phyloP scores from a whole-genome alignment of 2,329 filamentous ascomycete species.

The Trichoderma sp. region DNA sequence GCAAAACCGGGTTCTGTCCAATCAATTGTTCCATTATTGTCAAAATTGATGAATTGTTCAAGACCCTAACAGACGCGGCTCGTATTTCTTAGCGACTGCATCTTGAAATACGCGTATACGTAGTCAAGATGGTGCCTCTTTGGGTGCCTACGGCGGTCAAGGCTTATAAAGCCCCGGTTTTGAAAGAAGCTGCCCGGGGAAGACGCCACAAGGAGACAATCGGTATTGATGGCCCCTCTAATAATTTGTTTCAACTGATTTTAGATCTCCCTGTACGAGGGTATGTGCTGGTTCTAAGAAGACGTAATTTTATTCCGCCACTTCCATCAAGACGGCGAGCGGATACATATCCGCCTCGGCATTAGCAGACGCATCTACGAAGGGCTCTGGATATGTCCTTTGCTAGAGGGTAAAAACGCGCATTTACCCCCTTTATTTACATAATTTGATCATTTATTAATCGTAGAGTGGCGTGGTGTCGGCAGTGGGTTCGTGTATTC shows the following conservation, averaged over 20 bases:
- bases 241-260: neutral
- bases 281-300: neutral
- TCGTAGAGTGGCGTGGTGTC: too few relatives aligned
- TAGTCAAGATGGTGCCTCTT: neutral
- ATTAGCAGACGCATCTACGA: neutral
- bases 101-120: neutral
- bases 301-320: neutral
- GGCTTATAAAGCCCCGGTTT: neutral
- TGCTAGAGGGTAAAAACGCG: neutral
- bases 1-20: neutral
- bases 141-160: neutral
- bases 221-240: neutral
- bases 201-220: neutral
- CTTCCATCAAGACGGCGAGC: neutral
- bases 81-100: neutral
- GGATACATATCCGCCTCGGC: neutral
- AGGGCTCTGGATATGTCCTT: neutral
- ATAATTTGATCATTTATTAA: neutral
- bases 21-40: neutral
- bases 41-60: neutral
- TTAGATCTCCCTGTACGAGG: neutral
- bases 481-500: too few relatives aligned
- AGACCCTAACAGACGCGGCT: neutral
- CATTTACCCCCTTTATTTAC: neutral
- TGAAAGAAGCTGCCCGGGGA: neutral